Evolutionary conservation across 441 rosid genomes (phyloP).

Genomic region (Sinapis alba): DNA sequence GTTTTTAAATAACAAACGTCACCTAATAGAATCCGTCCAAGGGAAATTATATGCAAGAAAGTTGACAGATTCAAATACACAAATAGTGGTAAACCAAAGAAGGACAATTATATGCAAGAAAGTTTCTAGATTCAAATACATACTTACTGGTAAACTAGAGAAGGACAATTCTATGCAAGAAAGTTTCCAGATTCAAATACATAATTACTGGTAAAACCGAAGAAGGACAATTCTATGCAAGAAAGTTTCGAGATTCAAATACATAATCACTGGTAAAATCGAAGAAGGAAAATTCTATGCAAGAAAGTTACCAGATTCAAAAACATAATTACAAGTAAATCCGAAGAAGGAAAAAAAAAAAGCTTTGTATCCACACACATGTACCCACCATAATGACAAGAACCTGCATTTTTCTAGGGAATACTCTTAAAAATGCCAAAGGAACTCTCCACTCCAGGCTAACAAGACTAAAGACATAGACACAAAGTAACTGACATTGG

Average conservation of each 20-base stretch:
- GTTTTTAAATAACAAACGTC: neutral
- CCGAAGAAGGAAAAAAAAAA: neutral
- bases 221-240: neutral
- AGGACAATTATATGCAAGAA: too few relatives aligned
- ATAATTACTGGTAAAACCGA: neutral
- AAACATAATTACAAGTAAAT: neutral
- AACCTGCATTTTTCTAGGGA: slow-evolving; percentile 1
- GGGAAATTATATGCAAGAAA: neutral
- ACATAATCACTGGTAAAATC: slow-evolving; percentile 1
- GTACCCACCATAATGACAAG: neutral
- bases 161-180: neutral
- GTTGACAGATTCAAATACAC: neutral
- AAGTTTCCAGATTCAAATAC: slow-evolving; percentile 7
- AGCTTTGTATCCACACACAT: neutral
- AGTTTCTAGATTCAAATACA: slow-evolving; percentile 4
- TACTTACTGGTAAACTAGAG: too few relatives aligned
- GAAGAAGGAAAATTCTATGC: neutral
- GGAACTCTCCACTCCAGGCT: neutral
- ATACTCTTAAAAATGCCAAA: neutral
- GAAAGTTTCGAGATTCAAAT: slow-evolving; percentile 1
- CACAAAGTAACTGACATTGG: neutral
- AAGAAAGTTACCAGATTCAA: neutral
- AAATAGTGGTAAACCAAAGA: too few relatives aligned
- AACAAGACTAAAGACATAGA: slow-evolving; percentile 1
- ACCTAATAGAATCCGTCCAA: slow-evolving; percentile 3